Conservation (phyloP, 768 basidiomycete genomes). For the Trichaptum fuscoviolaceum region DNA sequence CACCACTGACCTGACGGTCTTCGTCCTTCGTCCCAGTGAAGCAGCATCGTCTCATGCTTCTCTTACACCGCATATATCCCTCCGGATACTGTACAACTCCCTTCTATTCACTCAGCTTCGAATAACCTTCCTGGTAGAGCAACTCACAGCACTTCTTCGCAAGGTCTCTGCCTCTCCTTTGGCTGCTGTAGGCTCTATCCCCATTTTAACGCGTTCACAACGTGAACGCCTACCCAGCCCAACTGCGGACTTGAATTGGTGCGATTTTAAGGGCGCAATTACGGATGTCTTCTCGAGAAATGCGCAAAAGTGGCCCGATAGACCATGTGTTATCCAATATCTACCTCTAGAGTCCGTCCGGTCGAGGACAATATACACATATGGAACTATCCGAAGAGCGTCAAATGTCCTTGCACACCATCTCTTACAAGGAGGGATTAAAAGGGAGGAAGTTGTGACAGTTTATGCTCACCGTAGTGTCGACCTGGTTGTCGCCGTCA, state of each 20-base stretch:
- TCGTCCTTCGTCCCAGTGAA: slow-evolving; percentile 58
- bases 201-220: slow-evolving; percentile 72
- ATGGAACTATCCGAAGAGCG: slow-evolving; percentile 75
- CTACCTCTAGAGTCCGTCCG: slow-evolving; percentile 35
- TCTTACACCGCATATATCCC: slow-evolving; percentile 67
- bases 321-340: slow-evolving; percentile 86
- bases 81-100: slow-evolving; percentile 91
- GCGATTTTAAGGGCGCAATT: slow-evolving; percentile 95
- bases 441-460: slow-evolving; percentile 96
- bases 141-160: slow-evolving; percentile 74
- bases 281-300: slow-evolving; percentile 91
- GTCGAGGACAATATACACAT: slow-evolving; percentile 56
- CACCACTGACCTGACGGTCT: slow-evolving; percentile 91
- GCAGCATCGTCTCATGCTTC: slow-evolving; percentile 62
- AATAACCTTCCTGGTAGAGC: slow-evolving; percentile 76
- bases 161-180: slow-evolving; percentile 65
- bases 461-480: slow-evolving; percentile 95
- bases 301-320: slow-evolving; percentile 71
- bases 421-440: slow-evolving; percentile 76
- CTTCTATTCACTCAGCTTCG: slow-evolving; percentile 80
- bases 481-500: slow-evolving; percentile 93
- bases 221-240: slow-evolving; percentile 73
- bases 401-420: slow-evolving; percentile 89
- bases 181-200: slow-evolving; percentile 69
- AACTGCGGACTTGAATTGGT: slow-evolving; percentile 89